Evolutionary conservation across 805 yeast genomes (phyloP).

Genomic region (Hanseniaspora thailandica): DNA sequence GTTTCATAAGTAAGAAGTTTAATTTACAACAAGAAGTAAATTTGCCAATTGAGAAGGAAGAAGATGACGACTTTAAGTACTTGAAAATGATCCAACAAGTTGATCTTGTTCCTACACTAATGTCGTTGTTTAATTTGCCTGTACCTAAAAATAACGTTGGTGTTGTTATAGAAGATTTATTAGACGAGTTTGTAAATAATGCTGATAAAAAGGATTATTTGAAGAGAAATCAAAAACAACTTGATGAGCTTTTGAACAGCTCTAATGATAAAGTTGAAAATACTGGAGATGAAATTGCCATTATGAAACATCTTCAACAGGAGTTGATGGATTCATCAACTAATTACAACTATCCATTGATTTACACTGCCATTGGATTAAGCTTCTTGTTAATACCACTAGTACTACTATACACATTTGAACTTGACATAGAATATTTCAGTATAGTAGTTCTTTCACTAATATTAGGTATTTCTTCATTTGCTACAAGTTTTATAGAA

Average conservation of each 20-base stretch:
- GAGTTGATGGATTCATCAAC: conserved; percentile 51
- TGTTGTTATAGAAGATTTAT: conserved; percentile 45
- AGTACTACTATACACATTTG: conserved; percentile 14
- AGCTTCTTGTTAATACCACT: conserved; percentile 19
- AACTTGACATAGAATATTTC: conserved; percentile 6
- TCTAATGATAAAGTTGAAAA: not conserved
- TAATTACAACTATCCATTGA: conserved; percentile 49
- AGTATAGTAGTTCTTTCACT: conserved; percentile 19
- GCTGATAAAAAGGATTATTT: conserved; percentile 24
- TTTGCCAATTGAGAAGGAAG: conserved; percentile 23
- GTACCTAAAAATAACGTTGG: conserved; percentile 87
- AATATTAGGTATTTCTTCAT: conserved; percentile 43
- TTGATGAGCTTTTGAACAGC: conserved; percentile 28
- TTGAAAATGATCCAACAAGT: conserved; percentile 62
- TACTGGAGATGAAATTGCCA: conserved; percentile 17
- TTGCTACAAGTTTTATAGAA: conserved; percentile 84
- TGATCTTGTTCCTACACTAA: conserved; percentile 83
- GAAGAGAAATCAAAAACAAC: conserved; percentile 47
- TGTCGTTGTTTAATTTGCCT: conserved; percentile 72
- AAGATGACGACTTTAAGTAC: conserved; percentile 42
- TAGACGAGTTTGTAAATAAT: conserved; percentile 38
- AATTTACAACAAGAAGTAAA: conserved; percentile 21
- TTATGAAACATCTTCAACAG: conserved; percentile 38
- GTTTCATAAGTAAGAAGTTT: conserved; percentile 56
- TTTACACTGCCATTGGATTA: conserved; percentile 28